phyloP scores from a whole-genome alignment of 1,284 basidiomycete genomes.

The Austroboletus rostrupii region DNA sequence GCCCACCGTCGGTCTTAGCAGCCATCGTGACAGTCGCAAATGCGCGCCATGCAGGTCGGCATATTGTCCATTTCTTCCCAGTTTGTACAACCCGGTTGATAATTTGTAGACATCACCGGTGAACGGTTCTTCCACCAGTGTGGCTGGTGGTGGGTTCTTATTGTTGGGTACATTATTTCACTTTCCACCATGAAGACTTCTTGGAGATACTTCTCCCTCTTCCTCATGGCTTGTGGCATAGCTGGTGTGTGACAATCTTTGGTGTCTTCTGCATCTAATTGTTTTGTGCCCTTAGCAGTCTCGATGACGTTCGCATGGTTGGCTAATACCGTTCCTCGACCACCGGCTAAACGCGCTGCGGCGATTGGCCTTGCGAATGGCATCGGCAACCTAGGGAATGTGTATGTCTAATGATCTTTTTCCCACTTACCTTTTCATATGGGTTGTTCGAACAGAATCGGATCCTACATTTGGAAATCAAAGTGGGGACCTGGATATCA shows the following conservation, averaged over 20 bases:
- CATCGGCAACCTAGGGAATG: not conserved
- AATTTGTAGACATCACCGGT: not conserved
- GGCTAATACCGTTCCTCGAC: not conserved
- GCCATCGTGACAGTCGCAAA: conserved; percentile 52
- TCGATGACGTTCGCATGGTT: not conserved
- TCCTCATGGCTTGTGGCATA: not conserved
- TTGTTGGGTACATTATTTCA: not conserved
- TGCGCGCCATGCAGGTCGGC: conserved; percentile 63
- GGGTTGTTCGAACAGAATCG: conserved; percentile 34
- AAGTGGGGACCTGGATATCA: conserved; percentile 50
- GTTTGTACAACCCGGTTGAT: too few species aligned
- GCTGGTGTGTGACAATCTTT: not conserved
- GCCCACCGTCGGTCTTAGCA: conserved; percentile 63
- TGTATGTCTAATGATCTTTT: not conserved
- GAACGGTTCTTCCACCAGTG: conserved; percentile 6
- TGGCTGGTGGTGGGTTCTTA: not conserved
- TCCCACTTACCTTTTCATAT: not conserved
- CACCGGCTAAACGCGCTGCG: not conserved
- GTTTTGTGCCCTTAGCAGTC: not conserved
- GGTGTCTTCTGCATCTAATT: not conserved
- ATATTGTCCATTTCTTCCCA: not conserved
- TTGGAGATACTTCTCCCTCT: not conserved
- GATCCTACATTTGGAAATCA: conserved; percentile 51
- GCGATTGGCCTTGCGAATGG: not conserved
- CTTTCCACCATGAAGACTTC: not conserved